Evolutionary conservation across 139 green algal species (phyloP).

Genomic region (Axilococcus clingmanii): DNA sequence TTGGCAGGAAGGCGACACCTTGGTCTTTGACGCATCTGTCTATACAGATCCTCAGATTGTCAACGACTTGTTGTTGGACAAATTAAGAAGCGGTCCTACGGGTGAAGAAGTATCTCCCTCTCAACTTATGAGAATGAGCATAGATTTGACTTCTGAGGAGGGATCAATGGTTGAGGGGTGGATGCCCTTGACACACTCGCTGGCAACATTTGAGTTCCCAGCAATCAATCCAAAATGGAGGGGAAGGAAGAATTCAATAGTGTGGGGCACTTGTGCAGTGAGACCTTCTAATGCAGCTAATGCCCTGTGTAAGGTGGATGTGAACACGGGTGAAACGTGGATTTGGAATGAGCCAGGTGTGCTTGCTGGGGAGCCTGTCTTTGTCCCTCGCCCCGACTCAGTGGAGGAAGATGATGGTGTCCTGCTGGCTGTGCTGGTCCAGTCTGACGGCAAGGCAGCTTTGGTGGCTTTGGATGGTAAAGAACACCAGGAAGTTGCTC

Average conservation of each 20-base stretch:
- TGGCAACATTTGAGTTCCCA: slow-evolving; percentile 25
- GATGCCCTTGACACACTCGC: neutral
- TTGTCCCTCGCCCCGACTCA: slow-evolving; percentile 41
- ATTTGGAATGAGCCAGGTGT: slow-evolving; percentile 51
- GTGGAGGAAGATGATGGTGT: slow-evolving; percentile 64
- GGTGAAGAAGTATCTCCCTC: neutral
- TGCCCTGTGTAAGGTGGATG: slow-evolving; percentile 54
- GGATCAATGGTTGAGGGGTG: neutral
- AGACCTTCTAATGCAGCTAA: slow-evolving; percentile 60
- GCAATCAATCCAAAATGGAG: slow-evolving; percentile 25
- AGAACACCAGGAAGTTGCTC: slow-evolving; percentile 43
- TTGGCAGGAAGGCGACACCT: slow-evolving; percentile 28
- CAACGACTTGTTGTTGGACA: slow-evolving; percentile 19
- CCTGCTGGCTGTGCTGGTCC: slow-evolving; percentile 38
- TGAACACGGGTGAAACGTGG: slow-evolving; percentile 16
- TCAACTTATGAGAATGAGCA: slow-evolving; percentile 1
- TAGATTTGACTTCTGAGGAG: too few relatives aligned
- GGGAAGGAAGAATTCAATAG: slow-evolving; percentile 33
- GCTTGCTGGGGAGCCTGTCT: slow-evolving; percentile 46
- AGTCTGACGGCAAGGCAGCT: slow-evolving; percentile 32
- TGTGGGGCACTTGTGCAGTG: slow-evolving; percentile 40
- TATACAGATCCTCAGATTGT: slow-evolving; percentile 53
- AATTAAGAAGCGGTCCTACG: neutral
- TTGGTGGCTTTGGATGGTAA: slow-evolving; percentile 60
- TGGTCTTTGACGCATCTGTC: slow-evolving; percentile 48